These are phyloP conservation scores for Backusella psychrophila DNA, from an alignment of 192 early-diverging fungal species.

Conservation along the genomic window DNA sequence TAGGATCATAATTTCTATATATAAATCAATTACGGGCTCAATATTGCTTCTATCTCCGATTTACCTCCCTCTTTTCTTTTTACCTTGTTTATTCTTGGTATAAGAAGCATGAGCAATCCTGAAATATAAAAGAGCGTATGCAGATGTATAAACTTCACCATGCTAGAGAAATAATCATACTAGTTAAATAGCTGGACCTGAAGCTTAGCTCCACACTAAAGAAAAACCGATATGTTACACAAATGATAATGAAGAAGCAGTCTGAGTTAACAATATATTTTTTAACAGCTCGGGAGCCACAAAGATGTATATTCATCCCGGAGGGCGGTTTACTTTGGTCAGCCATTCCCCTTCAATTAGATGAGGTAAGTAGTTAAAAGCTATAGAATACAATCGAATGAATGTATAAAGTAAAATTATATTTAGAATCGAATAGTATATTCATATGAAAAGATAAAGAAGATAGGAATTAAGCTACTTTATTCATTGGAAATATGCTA, in stretches of 20 bases:
- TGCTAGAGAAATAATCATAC: background rate
- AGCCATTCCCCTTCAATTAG: background rate
- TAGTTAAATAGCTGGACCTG: background rate
- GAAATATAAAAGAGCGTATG: background rate
- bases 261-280: slow-evolving; percentile 1
- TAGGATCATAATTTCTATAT: background rate
- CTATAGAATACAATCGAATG: background rate
- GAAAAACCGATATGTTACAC: background rate
- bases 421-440: background rate
- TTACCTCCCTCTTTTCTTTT: background rate
- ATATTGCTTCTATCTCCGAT: background rate
- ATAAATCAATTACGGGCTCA: background rate
- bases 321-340: background rate
- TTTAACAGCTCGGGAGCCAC: background rate
- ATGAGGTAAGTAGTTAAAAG: background rate
- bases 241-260: background rate
- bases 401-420: background rate
- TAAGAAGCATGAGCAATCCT: background rate
- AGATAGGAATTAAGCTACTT: background rate
- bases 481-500: background rate
- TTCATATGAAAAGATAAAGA: background rate
- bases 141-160: background rate
- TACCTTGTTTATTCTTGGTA: background rate
- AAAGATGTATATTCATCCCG: background rate
- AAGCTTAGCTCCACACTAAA: background rate